Conservation (phyloP, 73 alveolate species). For the Stentor coeruleus region DNA sequence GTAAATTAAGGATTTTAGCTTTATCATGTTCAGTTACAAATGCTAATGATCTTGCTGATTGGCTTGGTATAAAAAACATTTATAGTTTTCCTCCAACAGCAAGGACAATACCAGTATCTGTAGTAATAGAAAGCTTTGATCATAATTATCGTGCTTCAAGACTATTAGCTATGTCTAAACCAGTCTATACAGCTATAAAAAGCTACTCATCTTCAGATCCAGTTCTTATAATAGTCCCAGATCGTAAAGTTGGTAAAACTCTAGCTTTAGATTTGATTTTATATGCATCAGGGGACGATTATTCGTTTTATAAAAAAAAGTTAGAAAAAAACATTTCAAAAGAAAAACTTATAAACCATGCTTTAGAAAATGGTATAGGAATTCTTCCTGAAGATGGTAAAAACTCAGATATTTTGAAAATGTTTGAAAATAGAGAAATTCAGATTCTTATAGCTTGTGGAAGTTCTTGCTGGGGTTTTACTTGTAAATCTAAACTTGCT, state of each 20-base stretch:
- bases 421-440: slow-evolving; percentile 55
- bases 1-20: slow-evolving; percentile 74
- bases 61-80: slow-evolving; percentile 52
- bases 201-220: slow-evolving; percentile 24
- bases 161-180: slow-evolving; percentile 70
- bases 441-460: slow-evolving; percentile 48
- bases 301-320: slow-evolving; percentile 22
- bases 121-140: slow-evolving; percentile 44
- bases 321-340: slow-evolving; percentile 43
- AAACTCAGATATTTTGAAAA: slow-evolving; percentile 42
- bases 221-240: slow-evolving; percentile 69
- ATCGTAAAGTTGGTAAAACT: slow-evolving; percentile 65
- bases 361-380: slow-evolving; percentile 71
- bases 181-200: slow-evolving; percentile 47
- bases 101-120: not conserved
- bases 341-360: slow-evolving; percentile 49
- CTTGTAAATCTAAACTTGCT: slow-evolving; percentile 28
- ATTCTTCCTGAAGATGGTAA: slow-evolving; percentile 67
- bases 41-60: slow-evolving; percentile 80
- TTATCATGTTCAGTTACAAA: slow-evolving; percentile 81
- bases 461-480: slow-evolving; percentile 27
- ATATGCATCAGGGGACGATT: slow-evolving; percentile 49
- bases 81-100: not conserved
- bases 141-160: slow-evolving; percentile 71
- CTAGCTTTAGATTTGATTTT: slow-evolving; percentile 56